These are phyloP conservation scores for Mrakia gelida DNA, from an alignment of 768 basidiomycete species.

Conservation along the genomic window DNA sequence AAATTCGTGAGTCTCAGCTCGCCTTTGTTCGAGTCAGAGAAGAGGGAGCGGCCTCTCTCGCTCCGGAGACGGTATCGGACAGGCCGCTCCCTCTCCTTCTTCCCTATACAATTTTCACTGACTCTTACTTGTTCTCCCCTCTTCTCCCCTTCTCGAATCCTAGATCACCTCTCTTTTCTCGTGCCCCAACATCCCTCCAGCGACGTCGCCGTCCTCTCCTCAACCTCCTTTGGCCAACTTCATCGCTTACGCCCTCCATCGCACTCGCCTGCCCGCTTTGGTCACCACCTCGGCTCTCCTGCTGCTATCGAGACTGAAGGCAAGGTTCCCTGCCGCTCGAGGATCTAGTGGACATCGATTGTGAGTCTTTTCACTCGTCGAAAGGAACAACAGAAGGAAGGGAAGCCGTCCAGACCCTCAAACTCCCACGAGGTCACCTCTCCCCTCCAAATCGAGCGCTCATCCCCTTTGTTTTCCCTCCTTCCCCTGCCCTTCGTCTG, in stretches of 20 bases:
- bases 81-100: not conserved
- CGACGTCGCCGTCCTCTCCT: not conserved
- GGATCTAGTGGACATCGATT: conserved; percentile 85
- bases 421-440: not conserved
- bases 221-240: conserved; percentile 34
- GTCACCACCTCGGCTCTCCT: conserved; percentile 65
- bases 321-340: conserved; percentile 79
- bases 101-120: not conserved
- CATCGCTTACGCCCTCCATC: conserved; percentile 33
- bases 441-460: not conserved
- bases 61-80: not conserved
- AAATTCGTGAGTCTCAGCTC: conserved; percentile 52
- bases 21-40: not conserved
- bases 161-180: conserved; percentile 73
- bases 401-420: not conserved
- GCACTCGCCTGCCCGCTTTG: conserved; percentile 65
- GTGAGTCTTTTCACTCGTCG: conserved; percentile 37
- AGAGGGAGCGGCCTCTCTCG: no score
- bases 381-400: not conserved
- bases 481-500: not conserved
- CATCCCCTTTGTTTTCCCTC: not conserved
- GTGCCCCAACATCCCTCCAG: conserved; percentile 68
- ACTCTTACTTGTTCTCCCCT: not conserved
- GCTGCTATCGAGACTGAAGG: conserved; percentile 76
- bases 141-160: not conserved